Conservation (phyloP, 2,329 filamentous ascomycete genomes). For the Monosporascus sp. region DNA sequence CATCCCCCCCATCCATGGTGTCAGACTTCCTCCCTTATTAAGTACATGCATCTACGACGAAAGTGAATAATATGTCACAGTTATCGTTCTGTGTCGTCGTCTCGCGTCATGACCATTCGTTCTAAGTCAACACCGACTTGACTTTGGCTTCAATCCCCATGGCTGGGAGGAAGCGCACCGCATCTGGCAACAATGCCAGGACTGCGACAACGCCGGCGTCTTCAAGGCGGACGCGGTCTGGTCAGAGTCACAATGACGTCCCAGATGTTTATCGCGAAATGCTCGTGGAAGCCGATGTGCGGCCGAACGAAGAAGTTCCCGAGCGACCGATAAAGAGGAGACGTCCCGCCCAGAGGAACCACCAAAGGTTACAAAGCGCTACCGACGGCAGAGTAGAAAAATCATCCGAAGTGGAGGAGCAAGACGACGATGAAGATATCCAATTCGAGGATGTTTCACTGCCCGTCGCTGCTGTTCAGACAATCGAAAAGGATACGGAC, state of each 20-base stretch:
- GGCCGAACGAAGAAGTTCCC: constrained; percentile 19
- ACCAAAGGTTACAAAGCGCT: constrained; percentile 13
- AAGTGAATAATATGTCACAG: too few relatives aligned
- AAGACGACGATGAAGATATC: constrained; percentile 33
- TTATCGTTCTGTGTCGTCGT: neutral
- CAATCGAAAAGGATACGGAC: constrained; percentile 44
- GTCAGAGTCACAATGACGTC: constrained; percentile 17
- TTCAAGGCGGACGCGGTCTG: constrained; percentile 19
- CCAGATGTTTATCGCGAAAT: constrained; percentile 43
- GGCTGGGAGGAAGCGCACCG: constrained; percentile 24
- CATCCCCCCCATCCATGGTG: too few relatives aligned
- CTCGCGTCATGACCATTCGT: neutral
- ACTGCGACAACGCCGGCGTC: constrained; percentile 13
- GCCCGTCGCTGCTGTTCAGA: constrained; percentile 45
- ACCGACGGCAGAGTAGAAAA: constrained; percentile 6
- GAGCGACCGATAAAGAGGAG: constrained; percentile 39
- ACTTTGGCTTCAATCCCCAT: constrained; percentile 9
- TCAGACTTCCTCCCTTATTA: too few relatives aligned
- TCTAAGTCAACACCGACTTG: neutral
- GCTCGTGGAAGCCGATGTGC: constrained; percentile 44
- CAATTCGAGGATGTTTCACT: constrained; percentile 48
- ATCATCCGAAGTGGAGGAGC: constrained; percentile 11
- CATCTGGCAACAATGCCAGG: constrained; percentile 11
- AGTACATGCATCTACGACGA: too few relatives aligned
- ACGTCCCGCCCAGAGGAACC: constrained; percentile 29